A percentile compares a stretch with the other conserved stretches of the same genome.
phyloP scores from a whole-genome alignment of 805 yeast species.

The Metschnikowia continentalis region DNA sequence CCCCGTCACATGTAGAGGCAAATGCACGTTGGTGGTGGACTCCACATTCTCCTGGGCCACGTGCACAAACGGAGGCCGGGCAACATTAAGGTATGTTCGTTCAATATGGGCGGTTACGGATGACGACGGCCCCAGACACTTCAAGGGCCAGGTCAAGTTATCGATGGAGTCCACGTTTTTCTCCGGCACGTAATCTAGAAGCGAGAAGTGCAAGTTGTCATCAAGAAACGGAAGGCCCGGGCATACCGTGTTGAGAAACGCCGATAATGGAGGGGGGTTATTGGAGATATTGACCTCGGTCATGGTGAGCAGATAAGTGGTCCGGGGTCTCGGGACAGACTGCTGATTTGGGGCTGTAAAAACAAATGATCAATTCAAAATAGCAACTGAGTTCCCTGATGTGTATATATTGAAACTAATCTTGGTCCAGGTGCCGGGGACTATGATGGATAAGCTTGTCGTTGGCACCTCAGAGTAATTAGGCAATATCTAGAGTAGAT shows the following conservation, averaged over 20 bases:
- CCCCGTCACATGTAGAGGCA: constrained; percentile 47
- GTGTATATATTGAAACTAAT: too few relatives aligned
- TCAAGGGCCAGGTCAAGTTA: constrained; percentile 26
- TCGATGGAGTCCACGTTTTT: constrained; percentile 9
- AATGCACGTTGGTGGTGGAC: constrained; percentile 50
- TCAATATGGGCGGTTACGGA: constrained; percentile 20
- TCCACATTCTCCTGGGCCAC: constrained; percentile 28
- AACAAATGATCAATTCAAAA: neutral
- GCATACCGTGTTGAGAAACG: constrained; percentile 33
- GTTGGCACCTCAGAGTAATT: neutral
- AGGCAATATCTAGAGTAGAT: neutral
- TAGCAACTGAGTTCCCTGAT: too few relatives aligned
- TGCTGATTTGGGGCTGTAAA: neutral
- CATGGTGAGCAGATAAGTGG: neutral
- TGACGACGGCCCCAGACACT: constrained; percentile 12
- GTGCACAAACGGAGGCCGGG: constrained; percentile 31
- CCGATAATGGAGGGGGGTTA: constrained; percentile 25
- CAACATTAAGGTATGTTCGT: constrained; percentile 29
- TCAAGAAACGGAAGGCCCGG: constrained; percentile 34
- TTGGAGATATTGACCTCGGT: constrained; percentile 7
- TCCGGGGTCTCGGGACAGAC: neutral
- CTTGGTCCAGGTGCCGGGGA: neutral
- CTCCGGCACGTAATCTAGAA: constrained; percentile 15
- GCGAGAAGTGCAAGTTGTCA: constrained; percentile 30
- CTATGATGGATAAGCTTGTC: neutral